Evolutionary conservation across 2,329 filamentous ascomycete genomes (phyloP), one percentile per base, ranked within the genome.

Genomic region (Triangularia verruculosa): DNA sequence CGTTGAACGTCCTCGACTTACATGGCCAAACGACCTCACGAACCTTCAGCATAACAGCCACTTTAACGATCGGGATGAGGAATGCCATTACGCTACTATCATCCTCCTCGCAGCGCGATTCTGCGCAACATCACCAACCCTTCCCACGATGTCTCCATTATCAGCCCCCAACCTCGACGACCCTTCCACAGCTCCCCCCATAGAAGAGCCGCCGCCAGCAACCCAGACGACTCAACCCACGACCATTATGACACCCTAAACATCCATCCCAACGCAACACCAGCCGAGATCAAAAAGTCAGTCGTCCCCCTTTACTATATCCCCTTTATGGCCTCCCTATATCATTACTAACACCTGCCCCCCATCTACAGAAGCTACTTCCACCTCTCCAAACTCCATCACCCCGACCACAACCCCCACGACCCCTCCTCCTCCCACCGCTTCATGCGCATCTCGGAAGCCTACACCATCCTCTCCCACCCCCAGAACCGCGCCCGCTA

Each of bases 241-340:
- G 92, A 88, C 66, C 90, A 96, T 78, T 99, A 99, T 77, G 90
- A 94, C 71, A 87, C 89, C 47, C 83, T 99, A 59, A 85, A 89
- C 51, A 76, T 99, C n/a, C 78, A 85, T 0, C 81, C 83, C 51
- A 84, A 84, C 67, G 93, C 94, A 47, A 86, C 90, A 15, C 78
- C 85, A 0, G 80, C 82, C 8, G 92, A 97, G 60, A 93, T 98
- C 66, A 98, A 98, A 77, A 94, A 91, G 89, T 92, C 61, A 9
- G 72, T 53, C 20, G 24, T 13, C 34, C 34, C 13, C 84, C 15
- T 30, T 13, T 58, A 24, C 54, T 22, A 27, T 17, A 55, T 15
- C 25, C 43, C 22, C 15, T 28, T 22, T 34, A 17, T 11, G 17
- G 58, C 47, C 13, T n/a, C 7, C 57, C 3, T n/a, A n/a, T n/a